phyloP scores from a whole-genome alignment of 148 eudicot species.

The Drosera capensis region DNA sequence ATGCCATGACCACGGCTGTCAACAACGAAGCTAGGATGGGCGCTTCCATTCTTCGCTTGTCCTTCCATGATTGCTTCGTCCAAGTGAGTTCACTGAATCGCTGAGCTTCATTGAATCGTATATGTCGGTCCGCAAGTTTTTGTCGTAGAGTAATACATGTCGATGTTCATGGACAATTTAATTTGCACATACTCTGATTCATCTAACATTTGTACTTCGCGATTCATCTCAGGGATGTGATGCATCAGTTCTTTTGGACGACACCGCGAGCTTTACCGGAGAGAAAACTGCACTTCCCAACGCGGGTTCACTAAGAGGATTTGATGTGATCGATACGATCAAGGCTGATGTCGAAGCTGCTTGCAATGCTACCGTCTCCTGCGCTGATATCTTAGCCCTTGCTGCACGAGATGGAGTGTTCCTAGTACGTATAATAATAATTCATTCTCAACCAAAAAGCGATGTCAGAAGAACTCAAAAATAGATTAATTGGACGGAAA shows the following conservation, averaged over 20 bases:
- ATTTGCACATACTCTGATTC: neutral
- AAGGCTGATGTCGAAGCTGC: slow-evolving; percentile 26
- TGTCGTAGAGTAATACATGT: neutral
- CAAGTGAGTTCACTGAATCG: slow-evolving; percentile 17
- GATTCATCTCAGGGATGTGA: slow-evolving; percentile 31
- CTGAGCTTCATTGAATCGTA: neutral
- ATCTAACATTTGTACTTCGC: neutral
- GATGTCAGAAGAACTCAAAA: too few relatives aligned
- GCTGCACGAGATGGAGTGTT: slow-evolving; percentile 49
- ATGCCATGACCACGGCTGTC: slow-evolving; percentile 16
- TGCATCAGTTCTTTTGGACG: slow-evolving; percentile 32
- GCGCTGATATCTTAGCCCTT: slow-evolving; percentile 43
- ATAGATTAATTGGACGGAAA: too few relatives aligned
- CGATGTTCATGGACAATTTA: neutral
- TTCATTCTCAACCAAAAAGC: too few relatives aligned
- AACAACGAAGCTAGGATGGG: slow-evolving; percentile 32
- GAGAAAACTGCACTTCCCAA: slow-evolving; percentile 38
- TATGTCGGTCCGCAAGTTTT: neutral
- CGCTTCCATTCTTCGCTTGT: slow-evolving; percentile 43
- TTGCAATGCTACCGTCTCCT: slow-evolving; percentile 34
- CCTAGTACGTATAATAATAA: too few relatives aligned
- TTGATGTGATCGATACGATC: slow-evolving; percentile 29
- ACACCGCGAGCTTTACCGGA: slow-evolving; percentile 20
- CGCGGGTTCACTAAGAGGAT: slow-evolving; percentile 33
- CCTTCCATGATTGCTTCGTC: slow-evolving; percentile 53